Percentiles rank a stretch among this genome's conserved stretches.
Evolutionary conservation across 2,329 filamentous ascomycete species (phyloP).

Genomic region (Aspergillus sp.): DNA sequence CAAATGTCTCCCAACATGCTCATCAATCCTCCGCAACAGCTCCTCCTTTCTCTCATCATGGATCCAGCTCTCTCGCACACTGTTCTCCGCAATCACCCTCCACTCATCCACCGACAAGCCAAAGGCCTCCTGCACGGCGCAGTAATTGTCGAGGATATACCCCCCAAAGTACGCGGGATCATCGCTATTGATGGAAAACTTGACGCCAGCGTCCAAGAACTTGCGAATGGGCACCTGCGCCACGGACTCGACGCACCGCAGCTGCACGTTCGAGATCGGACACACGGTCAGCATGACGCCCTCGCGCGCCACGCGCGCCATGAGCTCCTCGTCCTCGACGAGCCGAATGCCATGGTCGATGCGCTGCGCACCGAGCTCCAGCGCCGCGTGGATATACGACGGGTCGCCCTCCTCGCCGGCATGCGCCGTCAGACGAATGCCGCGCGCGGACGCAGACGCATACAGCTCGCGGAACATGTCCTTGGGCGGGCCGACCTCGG

Average conservation of each 20-base stretch:
- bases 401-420: conserved; percentile 73
- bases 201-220: conserved; percentile 63
- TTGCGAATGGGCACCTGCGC: conserved; percentile 59
- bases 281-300: conserved; percentile 68
- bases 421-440: conserved; percentile 67
- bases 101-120: conserved; percentile 63
- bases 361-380: conserved; percentile 63
- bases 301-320: conserved; percentile 57
- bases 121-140: conserved; percentile 72
- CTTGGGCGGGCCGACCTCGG: conserved; percentile 55
- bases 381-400: conserved; percentile 62
- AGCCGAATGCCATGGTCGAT: conserved; percentile 75
- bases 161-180: conserved; percentile 75
- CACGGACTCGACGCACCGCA: conserved; percentile 56
- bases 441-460: conserved; percentile 49
- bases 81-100: conserved; percentile 60
- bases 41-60: conserved; percentile 60
- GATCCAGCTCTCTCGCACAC: conserved; percentile 71
- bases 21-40: conserved; percentile 45
- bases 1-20: conserved; percentile 27
- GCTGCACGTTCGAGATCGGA: conserved; percentile 68
- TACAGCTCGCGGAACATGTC: conserved; percentile 64
- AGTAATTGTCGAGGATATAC: conserved; percentile 74
- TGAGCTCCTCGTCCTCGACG: conserved; percentile 57
- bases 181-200: conserved; percentile 72